Evolutionary conservation across 441 rosid species (phyloP).

Genomic region (Heliophila coronopifolia): DNA sequence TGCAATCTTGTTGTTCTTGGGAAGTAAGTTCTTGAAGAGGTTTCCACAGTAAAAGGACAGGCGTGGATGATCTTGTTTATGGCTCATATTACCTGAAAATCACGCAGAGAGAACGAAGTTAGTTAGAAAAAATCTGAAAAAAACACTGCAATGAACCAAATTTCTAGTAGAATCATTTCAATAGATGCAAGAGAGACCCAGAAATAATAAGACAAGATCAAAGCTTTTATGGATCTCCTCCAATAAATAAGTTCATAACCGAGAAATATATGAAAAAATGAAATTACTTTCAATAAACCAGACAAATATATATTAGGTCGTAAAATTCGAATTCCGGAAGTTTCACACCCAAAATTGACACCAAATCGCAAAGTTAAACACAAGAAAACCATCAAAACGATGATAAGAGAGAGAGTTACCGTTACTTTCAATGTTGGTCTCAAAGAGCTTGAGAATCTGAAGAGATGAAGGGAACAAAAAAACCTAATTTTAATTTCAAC

Average conservation of each 20-base stretch:
- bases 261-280: neutral
- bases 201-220: neutral
- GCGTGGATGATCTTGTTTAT: conserved; percentile 52
- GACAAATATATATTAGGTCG: neutral
- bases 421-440: conserved; percentile 1
- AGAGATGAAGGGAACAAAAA: neutral
- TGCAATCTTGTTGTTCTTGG: conserved; percentile 36
- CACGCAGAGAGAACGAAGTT: neutral
- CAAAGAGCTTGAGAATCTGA: neutral
- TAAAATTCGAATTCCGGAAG: neutral
- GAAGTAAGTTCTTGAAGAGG: conserved; percentile 58
- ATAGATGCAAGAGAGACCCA: neutral
- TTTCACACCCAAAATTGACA: neutral
- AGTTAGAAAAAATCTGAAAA: neutral
- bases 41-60: conserved; percentile 51
- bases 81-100: conserved; percentile 56
- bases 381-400: too few relatives aligned
- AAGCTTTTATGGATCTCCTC: neutral
- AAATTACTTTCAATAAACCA: neutral
- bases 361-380: too few relatives aligned
- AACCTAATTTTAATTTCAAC: neutral
- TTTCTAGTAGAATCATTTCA: neutral
- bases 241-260: neutral
- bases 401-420: neutral
- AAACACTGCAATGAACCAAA: neutral